These are phyloP conservation scores for Scheffersomyces parashehatae DNA, from an alignment of 1,139 yeast genomes.

Conservation along the genomic window DNA sequence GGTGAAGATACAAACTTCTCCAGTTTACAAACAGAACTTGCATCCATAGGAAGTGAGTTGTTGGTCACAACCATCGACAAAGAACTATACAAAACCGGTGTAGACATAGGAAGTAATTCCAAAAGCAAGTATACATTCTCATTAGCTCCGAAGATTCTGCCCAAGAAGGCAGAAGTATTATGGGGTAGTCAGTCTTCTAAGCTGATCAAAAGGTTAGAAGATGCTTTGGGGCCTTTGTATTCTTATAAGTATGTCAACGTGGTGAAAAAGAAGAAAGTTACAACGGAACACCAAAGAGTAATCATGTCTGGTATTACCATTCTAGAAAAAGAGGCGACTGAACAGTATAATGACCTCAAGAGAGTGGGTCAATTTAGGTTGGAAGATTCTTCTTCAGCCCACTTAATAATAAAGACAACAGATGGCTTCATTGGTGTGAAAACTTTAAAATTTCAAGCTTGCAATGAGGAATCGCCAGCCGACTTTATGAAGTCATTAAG, in stretches of 20 bases:
- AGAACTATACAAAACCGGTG: conserved; percentile 27
- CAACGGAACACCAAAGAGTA: conserved; percentile 43
- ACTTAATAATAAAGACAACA: conserved; percentile 40
- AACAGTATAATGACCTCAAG: conserved; percentile 2
- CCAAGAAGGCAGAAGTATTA: conserved; percentile 39
- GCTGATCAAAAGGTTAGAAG: conserved; percentile 43
- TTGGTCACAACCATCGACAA: conserved; percentile 47
- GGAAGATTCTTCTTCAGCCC: conserved; percentile 14
- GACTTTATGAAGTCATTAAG: conserved; percentile 41
- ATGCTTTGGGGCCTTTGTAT: conserved; percentile 62
- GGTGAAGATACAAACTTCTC: conserved; percentile 39
- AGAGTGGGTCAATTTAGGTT: conserved; percentile 46
- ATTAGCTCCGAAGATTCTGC: conserved; percentile 57
- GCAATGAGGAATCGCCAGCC: conserved; percentile 42
- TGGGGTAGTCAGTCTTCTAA: conserved; percentile 45
- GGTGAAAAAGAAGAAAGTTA: conserved; percentile 27
- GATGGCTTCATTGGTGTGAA: conserved; percentile 42
- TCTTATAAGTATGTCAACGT: conserved; percentile 43
- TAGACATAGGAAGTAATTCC: conserved; percentile 1
- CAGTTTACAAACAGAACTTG: conserved; percentile 50
- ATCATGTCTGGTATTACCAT: conserved; percentile 37
- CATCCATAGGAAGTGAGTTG: conserved; percentile 58
- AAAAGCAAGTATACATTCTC: conserved; percentile 38
- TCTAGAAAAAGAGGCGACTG: not conserved
- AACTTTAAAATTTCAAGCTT: conserved; percentile 56